Base-by-base conservation (phyloP, 2,329 filamentous ascomycete genomes). In the Xylaria multiplex region DNA sequence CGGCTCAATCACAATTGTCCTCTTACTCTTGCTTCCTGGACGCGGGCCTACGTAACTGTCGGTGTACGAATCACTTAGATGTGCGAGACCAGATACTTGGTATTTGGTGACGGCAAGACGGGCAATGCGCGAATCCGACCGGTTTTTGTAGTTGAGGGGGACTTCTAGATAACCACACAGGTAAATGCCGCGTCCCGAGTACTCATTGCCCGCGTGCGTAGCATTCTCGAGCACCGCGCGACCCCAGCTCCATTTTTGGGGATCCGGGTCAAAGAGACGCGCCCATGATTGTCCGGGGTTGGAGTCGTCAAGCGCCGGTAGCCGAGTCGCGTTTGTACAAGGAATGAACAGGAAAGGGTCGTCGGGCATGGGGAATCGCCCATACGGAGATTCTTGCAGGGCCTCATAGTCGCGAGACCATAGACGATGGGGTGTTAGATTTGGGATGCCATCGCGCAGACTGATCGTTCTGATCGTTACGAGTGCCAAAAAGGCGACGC, bases 1-100 rank as follows among this genome's bases (percentile, higher is more conserved):
- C 2, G 84, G 84, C 61, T 85, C 80, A 37, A 86, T 74, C 22
- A 86, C 79, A 43, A 85, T 79, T 1, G 84, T 85, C 19, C 83
- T 77, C 54, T 79, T 73, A 69, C 81, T 84, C 70, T 82, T 83
- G 62, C 58, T 69, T 7, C 78, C 78, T 62, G 40, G 68, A 54
- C 48, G 55, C 50, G 32, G 35, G 16, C 22, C 66, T 63, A 53
- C 22, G 50, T 9, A 55, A 66, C 59, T 46, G 43, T 16, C 24
- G 35, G 62, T 9, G 13, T 4, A 16, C 8, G 49, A 69, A 56
- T 75, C 69, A 3, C 62, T 13, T 1, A 37, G 8, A 40, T 69
- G 76, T 5, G 77, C 75, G 14, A 84, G 78, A 5, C 83, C 83
- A 0, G 81, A 82, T 9, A 83, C 81, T 54, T 84, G 83, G 62